Base-by-base conservation (phyloP, 2,329 filamentous ascomycete genomes). In the Chaetomium globosum region DNA sequence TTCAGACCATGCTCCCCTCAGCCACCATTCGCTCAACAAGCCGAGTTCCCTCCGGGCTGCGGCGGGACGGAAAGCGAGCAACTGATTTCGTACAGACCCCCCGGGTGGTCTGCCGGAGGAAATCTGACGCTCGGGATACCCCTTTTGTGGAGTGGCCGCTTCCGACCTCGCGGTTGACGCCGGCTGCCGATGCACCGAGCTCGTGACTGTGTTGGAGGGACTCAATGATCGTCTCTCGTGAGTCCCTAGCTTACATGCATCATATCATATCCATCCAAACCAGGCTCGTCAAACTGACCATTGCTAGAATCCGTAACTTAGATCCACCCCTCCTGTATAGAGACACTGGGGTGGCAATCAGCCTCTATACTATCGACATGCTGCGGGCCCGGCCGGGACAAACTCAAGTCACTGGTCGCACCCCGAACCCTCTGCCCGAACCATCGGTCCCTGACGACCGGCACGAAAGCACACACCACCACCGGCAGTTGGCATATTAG, bases 31-130 rank as follows among this genome's bases (percentile, higher is more conserved):
- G 66, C 13, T 67, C 70, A 21, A 71, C 70, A n/a, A 70, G 70
- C 64, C 65, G 68, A 10, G 36, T 65, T 13, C 67, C 67, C 23
- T 66, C 70, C 36, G 56, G 39, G 6, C 26, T 63, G 33, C 43
- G 59, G 7, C 67, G 70, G 70, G 68, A 70, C 54, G 70, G 68
- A 28, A 70, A 70, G 48, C 59, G 68, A 46, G 69, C 66, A 26
- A 53, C 52, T 12, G 66, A 68, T 19, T 63, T 69, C 51, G 59
- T 64, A 2, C 66, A 65, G 49, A 65, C 66, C n/a, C 64, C 63
- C 56, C 57, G 66, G 30, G 69, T 65, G 16, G 53, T 68, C 33
- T 68, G 66, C 16, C 60, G 59, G 23, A 61, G 59, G 60, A 68
- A 63, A 30, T 31, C 62, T 23, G 61, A 58, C 13, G 51, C 46